Evolutionary conservation across 2,329 filamentous ascomycete species (phyloP), one percentile per base, ranked within the genome.

Genomic region (Calonectria leucothoes): DNA sequence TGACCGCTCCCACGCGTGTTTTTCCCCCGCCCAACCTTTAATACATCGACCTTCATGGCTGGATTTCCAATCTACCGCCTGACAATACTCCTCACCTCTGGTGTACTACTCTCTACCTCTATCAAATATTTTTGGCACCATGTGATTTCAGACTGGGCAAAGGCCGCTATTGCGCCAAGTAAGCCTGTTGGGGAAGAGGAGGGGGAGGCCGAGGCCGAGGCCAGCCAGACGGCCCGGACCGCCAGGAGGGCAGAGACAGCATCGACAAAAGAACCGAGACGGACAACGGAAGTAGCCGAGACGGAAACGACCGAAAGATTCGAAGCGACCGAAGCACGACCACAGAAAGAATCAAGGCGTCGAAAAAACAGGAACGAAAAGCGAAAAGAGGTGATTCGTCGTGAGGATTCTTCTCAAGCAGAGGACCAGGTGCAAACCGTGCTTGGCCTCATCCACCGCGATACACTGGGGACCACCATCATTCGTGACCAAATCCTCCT

Each of bases 121-220:
- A 61, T 61, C 55, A 27, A 61, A 20, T 61, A 61, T 61, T 33
- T 61, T 29, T 61, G 55, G 55, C 55, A 33, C 55, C 33, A 61
- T 61, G 35, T 61, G 55, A 61, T 61, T 61, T 27, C 55, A 12
- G 35, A 25, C 14, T 25, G n/a, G 23, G 39, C 39, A 39, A 61
- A 61, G n/a, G n/a, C 23, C 31, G n/a, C 33, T 17, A 10, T 37
- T 8, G 10, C 33, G 35, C 35, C 55, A 6, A 39, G 33, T 20
- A 20, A 45, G 39, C 20, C 39, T n/a, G n/a, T n/a, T n/a, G n/a
- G n/a, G n/a, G n/a, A n/a, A 23, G n/a, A 8, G 10, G 23, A 29
- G 17, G 15, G 17, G 25, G n/a, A 8, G 10, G 23, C 20, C 10
- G 15, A 25, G 25, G 7, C 55, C 14, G 55, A 39, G 25, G 3